Percentiles rank a stretch among this genome's conserved stretches.
Conservation (phyloP, 2,329 filamentous ascomycete genomes). For the Colletotrichum sp. region DNA sequence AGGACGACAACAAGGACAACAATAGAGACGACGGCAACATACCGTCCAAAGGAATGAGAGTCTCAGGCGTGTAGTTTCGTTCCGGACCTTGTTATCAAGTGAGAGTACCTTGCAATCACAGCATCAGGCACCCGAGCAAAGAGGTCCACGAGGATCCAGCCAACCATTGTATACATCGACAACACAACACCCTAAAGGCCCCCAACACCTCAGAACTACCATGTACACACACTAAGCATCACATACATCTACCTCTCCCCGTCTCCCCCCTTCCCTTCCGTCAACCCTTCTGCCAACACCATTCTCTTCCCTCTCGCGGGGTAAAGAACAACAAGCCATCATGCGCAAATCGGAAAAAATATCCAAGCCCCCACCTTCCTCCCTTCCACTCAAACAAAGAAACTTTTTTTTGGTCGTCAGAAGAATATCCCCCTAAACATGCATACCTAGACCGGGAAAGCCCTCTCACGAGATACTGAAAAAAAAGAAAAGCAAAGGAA, state of each 20-base stretch:
- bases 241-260: not conserved
- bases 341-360: not conserved
- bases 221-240: not conserved
- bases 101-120: not conserved
- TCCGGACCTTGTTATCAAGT: not conserved
- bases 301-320: not conserved
- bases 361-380: not conserved
- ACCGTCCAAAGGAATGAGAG: not conserved
- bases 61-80: not conserved
- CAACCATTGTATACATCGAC: not conserved
- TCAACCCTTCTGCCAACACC: not conserved
- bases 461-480: not conserved
- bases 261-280: not conserved
- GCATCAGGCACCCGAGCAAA: not conserved
- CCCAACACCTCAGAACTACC: not conserved
- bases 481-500: not conserved
- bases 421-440: not conserved
- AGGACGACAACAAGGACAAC: not conserved
- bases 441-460: not conserved
- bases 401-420: not conserved
- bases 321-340: not conserved
- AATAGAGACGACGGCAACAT: not conserved
- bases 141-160: not conserved
- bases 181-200: not conserved
- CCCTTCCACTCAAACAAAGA: not conserved